These are phyloP conservation scores for Penicilliopsis zonata DNA, from an alignment of 495 filamentous ascomycete genomes.

Conservation along the genomic window DNA sequence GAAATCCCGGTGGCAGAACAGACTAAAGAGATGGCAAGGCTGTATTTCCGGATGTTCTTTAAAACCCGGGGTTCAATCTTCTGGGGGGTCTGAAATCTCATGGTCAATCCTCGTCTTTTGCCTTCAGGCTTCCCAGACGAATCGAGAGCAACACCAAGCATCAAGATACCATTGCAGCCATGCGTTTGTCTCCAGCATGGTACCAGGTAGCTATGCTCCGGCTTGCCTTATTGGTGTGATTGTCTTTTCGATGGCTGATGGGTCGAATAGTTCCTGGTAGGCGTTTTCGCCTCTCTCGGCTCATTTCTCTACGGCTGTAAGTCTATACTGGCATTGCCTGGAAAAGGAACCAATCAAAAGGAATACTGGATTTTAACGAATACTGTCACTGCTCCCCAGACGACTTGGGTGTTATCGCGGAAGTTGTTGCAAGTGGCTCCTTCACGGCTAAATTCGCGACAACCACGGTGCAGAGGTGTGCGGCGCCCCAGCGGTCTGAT, in stretches of 20 bases:
- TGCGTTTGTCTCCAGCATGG: constrained; percentile 42
- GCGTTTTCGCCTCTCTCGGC: constrained; percentile 50
- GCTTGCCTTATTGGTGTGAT: not conserved
- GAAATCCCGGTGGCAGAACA: too few species aligned
- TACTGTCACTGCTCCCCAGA: constrained; percentile 13
- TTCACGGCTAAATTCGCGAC: constrained; percentile 40
- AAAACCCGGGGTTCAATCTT: too few species aligned
- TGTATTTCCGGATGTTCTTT: too few species aligned
- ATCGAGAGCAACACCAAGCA: too few species aligned
- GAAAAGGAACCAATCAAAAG: not conserved
- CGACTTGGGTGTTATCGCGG: constrained; percentile 47
- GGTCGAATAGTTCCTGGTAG: constrained; percentile 40
- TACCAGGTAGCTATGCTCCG: constrained; percentile 38
- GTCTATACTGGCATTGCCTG: constrained; percentile 5
- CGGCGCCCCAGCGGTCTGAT: not conserved
- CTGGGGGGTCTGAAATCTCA: too few species aligned
- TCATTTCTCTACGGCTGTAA: constrained; percentile 47
- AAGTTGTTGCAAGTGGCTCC: constrained; percentile 40
- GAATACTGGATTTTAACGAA: constrained; percentile 8
- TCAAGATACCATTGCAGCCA: constrained; percentile 12
- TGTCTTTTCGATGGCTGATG: not conserved
- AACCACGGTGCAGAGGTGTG: constrained; percentile 42
- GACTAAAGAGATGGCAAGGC: too few species aligned
- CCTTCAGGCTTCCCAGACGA: too few species aligned
- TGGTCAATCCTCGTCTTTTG: too few species aligned